These are phyloP conservation scores for Phaffia rhodozyma DNA, from an alignment of 1,284 basidiomycete genomes.

Conservation along the genomic window DNA sequence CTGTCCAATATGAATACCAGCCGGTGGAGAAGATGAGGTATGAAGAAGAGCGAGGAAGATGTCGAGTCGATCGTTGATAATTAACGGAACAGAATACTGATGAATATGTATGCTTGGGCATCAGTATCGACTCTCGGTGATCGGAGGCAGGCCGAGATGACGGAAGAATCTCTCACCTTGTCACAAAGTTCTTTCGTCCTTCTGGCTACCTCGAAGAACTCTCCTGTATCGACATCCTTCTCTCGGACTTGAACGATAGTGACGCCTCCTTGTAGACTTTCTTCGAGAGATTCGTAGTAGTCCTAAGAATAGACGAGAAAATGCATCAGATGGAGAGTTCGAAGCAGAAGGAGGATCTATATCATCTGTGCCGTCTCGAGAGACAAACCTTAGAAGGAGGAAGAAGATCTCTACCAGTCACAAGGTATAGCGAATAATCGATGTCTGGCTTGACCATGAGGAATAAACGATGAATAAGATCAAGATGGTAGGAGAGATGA, in stretches of 20 bases:
- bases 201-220: slow-evolving; percentile 70
- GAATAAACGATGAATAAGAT: not conserved
- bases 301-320: slow-evolving; percentile 38
- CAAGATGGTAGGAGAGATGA: too few species aligned
- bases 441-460: slow-evolving; percentile 29
- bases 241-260: slow-evolving; percentile 82
- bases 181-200: slow-evolving; percentile 62
- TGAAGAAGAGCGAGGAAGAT: slow-evolving; percentile 59
- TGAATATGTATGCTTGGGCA: not conserved
- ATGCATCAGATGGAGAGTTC: not conserved
- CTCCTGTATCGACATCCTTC: slow-evolving; percentile 63
- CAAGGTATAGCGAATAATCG: slow-evolving; percentile 73
- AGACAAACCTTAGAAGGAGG: slow-evolving; percentile 58
- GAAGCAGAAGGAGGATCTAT: not conserved
- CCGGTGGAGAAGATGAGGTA: slow-evolving; percentile 36
- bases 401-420: slow-evolving; percentile 68
- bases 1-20: slow-evolving; percentile 84
- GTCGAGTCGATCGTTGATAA: slow-evolving; percentile 88
- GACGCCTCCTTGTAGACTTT: slow-evolving; percentile 74
- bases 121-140: not conserved
- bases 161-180: slow-evolving; percentile 33
- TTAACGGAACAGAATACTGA: slow-evolving; percentile 63
- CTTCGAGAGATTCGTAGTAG: slow-evolving; percentile 54
- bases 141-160: not conserved
- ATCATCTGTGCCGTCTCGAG: not conserved